Percentiles rank a stretch among this genome's conserved stretches.
Evolutionary conservation across 163 green algal species (phyloP).

Genomic region (Coccomyxa subellipsoidea): DNA sequence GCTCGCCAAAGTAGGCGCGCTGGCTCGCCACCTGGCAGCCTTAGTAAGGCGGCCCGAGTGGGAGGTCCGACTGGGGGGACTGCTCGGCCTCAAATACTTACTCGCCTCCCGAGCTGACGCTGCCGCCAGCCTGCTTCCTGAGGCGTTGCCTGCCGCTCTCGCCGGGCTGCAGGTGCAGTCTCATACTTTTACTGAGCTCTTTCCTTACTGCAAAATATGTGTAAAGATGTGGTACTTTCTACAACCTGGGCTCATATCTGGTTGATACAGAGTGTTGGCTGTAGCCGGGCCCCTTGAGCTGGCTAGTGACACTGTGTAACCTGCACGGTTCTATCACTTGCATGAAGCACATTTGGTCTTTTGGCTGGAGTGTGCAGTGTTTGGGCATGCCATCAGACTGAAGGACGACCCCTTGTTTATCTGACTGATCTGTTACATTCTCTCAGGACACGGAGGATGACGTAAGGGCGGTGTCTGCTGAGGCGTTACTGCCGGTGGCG

Average conservation of each 20-base stretch:
- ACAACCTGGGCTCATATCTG: too few relatives aligned
- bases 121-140: constrained; percentile 50
- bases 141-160: constrained; percentile 46
- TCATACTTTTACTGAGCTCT: not conserved
- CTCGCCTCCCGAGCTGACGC: constrained; percentile 62
- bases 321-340: too few relatives aligned
- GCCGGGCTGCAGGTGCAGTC: constrained; percentile 19
- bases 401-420: too few relatives aligned
- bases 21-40: constrained; percentile 45
- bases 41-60: constrained; percentile 29
- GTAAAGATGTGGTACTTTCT: too few relatives aligned
- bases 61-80: constrained; percentile 61
- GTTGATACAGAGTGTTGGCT: too few relatives aligned
- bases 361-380: too few relatives aligned
- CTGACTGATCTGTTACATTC: not conserved
- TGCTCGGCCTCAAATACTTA: constrained; percentile 92
- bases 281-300: too few relatives aligned
- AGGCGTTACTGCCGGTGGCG: constrained; percentile 73
- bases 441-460: constrained; percentile 84
- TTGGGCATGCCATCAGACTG: too few relatives aligned
- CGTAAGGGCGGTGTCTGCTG: constrained; percentile 84
- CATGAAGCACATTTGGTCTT: too few relatives aligned
- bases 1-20: constrained; percentile 12
- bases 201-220: too few relatives aligned
- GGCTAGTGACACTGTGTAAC: too few relatives aligned